Conservation (phyloP, 176 grass and related monocot species). For the sorghum (Sorghum bicolor) region Sorghum_bicolor_NCBIv3 NC_012872.2:68741501-68742000, state of each 20-base stretch:
- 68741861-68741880: not conserved
- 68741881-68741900: constrained; percentile 5
- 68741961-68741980: not conserved
- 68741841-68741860: constrained; percentile 1
- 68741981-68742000: not conserved
- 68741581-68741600: not conserved
- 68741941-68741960: not conserved
- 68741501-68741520: not conserved
- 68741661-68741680: constrained; percentile 72
- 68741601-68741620: not conserved
- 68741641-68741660: not conserved
- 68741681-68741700: constrained; percentile 76
- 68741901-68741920: not conserved
- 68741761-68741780: constrained; percentile 32
- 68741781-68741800: constrained; percentile 1
- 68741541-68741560: constrained; percentile 6
- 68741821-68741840: not conserved
- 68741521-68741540: not conserved
- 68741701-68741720: not conserved
- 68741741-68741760: constrained; percentile 12
- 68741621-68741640: not conserved
- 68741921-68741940: not conserved
- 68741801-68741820: constrained; percentile 6
- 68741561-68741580: not conserved
- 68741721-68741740: not conserved